Evolutionary conservation across 179 eudicot species (phyloP).

Genomic region (Vitellaria paradoxa): DNA sequence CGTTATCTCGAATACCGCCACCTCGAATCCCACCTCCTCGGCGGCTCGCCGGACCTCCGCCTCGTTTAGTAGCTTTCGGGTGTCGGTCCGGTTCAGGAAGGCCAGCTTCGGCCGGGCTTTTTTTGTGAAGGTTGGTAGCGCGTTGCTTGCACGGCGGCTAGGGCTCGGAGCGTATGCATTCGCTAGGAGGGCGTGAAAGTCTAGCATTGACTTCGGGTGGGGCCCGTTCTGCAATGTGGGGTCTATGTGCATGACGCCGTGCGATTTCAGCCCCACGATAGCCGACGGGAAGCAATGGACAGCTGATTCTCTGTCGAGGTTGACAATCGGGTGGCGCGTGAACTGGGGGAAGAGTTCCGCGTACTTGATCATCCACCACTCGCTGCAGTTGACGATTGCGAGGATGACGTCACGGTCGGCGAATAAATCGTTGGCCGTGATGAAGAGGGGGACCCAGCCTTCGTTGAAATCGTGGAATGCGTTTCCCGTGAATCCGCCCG

Average conservation of each 20-base stretch:
- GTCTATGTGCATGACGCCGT: conserved; percentile 53
- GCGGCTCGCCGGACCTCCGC: conserved; percentile 22
- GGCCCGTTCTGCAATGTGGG: conserved; percentile 29
- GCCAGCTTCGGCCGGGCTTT: conserved; percentile 45
- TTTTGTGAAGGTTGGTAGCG: conserved; percentile 18
- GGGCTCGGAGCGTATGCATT: conserved; percentile 24
- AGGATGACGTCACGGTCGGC: conserved; percentile 34
- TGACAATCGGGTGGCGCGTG: conserved; percentile 37
- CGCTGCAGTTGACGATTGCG: conserved; percentile 37
- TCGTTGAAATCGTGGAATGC: conserved; percentile 58
- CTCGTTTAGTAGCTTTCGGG: conserved; percentile 31
- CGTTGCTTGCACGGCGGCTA: neutral
- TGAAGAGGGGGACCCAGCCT: conserved; percentile 44
- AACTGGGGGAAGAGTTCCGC: conserved; percentile 42
- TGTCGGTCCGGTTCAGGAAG: conserved; percentile 29
- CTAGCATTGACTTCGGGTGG: conserved; percentile 33
- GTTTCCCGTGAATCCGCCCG: conserved; percentile 56
- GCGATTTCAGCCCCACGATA: conserved; percentile 48
- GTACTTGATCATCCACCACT: conserved; percentile 58
- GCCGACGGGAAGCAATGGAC: conserved; percentile 57
- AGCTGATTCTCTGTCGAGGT: conserved; percentile 48
- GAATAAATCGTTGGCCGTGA: conserved; percentile 41
- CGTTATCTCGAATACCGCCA: conserved; percentile 31
- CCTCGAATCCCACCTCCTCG: conserved; percentile 39
- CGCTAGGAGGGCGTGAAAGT: conserved; percentile 42